Evolutionary conservation across 2,329 filamentous ascomycete genomes (phyloP).

Genomic region (Neonectria coccinea): DNA sequence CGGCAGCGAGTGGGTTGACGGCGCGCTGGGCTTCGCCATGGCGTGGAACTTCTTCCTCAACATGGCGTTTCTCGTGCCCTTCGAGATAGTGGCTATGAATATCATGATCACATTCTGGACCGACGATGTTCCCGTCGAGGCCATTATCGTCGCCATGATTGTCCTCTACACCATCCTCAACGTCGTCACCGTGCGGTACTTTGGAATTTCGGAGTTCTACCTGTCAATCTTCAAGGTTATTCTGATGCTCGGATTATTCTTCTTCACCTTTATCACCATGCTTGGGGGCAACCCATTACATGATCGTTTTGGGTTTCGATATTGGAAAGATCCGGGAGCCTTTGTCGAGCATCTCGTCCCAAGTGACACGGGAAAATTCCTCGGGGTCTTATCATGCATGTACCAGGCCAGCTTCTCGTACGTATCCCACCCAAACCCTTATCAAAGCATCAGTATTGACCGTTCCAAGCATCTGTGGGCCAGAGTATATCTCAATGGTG

Average conservation of each 20-base stretch:
- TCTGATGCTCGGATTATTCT: conserved; percentile 13
- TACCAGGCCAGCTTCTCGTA: conserved; percentile 28
- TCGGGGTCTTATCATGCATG: conserved; percentile 21
- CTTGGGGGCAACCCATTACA: conserved; percentile 19
- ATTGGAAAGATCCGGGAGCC: conserved; percentile 21
- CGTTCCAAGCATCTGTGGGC: conserved; percentile 15
- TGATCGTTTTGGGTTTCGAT: conserved; percentile 19
- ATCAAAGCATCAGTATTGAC: not conserved
- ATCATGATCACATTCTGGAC: conserved; percentile 47
- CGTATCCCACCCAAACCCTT: not conserved
- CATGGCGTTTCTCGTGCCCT: conserved; percentile 46
- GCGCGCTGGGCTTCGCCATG: conserved; percentile 31
- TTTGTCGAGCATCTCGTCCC: conserved; percentile 23
- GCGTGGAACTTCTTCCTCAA: conserved; percentile 48
- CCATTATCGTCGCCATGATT: conserved; percentile 45
- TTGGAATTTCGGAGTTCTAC: conserved; percentile 23
- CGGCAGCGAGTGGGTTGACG: conserved; percentile 25
- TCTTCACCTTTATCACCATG: conserved; percentile 28
- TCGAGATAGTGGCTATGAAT: conserved; percentile 46
- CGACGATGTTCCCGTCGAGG: conserved; percentile 21
- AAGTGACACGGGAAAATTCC: conserved; percentile 5
- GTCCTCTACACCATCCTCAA: conserved; percentile 52
- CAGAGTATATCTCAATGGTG: conserved; percentile 26
- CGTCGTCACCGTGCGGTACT: conserved; percentile 28
- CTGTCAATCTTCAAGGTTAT: conserved; percentile 22